These are phyloP conservation scores for Xerocomellus amylosporus DNA, from an alignment of 768 basidiomycete genomes.

Conservation along the genomic window DNA sequence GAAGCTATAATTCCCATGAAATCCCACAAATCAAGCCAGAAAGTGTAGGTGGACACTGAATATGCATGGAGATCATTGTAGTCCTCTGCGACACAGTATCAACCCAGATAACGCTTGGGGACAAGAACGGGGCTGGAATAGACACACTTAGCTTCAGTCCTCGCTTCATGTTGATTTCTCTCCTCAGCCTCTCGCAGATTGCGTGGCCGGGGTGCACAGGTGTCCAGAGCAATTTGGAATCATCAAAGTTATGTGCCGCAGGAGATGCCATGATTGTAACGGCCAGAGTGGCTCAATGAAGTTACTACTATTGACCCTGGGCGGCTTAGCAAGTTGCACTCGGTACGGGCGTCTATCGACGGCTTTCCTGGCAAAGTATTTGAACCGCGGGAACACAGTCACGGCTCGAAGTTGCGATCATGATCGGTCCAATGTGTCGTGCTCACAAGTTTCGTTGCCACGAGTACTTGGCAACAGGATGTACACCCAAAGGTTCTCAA, in stretches of 20 bases:
- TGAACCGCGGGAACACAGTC: no score
- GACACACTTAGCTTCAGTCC: slow-evolving; percentile 48
- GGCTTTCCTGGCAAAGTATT: no score
- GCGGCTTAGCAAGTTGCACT: no score
- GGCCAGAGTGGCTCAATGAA: no score
- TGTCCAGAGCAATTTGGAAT: slow-evolving; percentile 50
- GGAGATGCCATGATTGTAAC: slow-evolving; percentile 8
- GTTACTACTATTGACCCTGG: no score
- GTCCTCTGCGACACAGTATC: slow-evolving; percentile 40
- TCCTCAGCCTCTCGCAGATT: slow-evolving; percentile 51
- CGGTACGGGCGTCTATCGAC: no score
- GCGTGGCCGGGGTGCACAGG: slow-evolving; percentile 44
- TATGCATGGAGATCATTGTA: slow-evolving; percentile 67
- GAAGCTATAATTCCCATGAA: slow-evolving; percentile 60
- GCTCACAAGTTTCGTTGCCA: no score
- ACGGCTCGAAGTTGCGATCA: no score
- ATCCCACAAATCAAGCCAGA: slow-evolving; percentile 74
- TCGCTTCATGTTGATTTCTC: slow-evolving; percentile 62
- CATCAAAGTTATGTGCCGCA: slow-evolving; percentile 30
- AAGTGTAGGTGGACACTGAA: slow-evolving; percentile 60
- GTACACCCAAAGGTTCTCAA: no score
- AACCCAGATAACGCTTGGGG: background rate
- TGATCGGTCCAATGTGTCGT: no score
- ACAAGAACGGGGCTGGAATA: background rate
- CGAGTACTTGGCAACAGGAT: no score